Conservation (phyloP, 2,329 filamentous ascomycete genomes). For the Pseudopyrenochaeta lycopersici region DNA sequence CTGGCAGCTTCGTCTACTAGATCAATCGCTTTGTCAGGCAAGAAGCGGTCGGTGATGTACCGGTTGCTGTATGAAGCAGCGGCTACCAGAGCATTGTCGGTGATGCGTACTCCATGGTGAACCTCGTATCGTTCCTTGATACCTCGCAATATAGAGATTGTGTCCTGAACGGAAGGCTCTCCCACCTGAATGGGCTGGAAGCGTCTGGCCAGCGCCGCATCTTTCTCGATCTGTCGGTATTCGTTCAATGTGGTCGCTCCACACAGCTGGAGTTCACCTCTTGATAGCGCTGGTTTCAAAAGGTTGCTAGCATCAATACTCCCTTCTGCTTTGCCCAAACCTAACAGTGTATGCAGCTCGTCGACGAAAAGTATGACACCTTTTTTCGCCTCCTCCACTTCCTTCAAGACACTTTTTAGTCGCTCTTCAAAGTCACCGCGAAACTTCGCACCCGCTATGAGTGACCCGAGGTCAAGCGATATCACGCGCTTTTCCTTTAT, state of each 20-base stretch:
- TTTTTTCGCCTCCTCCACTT: constrained; percentile 88
- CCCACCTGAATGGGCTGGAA: constrained; percentile 96
- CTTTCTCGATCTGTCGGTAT: constrained; percentile 94
- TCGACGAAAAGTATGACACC: constrained; percentile 95
- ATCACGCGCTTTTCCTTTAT: constrained; percentile 95
- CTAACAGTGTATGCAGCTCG: constrained; percentile 89
- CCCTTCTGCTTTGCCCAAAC: constrained; percentile 92
- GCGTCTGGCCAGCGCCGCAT: constrained; percentile 87
- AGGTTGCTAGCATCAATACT: constrained; percentile 97
- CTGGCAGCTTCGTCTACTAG: constrained; percentile 95
- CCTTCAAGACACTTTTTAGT: constrained; percentile 87
- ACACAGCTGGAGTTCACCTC: constrained; percentile 93
- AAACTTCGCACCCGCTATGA: constrained; percentile 96
- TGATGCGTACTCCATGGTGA: constrained; percentile 95
- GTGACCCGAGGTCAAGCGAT: constrained; percentile 84
- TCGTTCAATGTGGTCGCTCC: constrained; percentile 93
- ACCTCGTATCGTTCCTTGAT: constrained; percentile 99
- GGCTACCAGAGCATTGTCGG: constrained; percentile 88
- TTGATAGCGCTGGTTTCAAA: constrained; percentile 89
- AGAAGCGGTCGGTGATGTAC: constrained; percentile 94
- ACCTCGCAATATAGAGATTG: constrained; percentile 91
- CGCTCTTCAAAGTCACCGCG: constrained; percentile 96
- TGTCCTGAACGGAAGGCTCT: constrained; percentile 89
- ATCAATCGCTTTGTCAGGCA: constrained; percentile 97
- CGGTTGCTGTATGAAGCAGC: constrained; percentile 92